Percentiles rank a stretch among this genome's conserved stretches.
These are phyloP conservation scores for Coniella vitis DNA, from an alignment of 2,329 filamentous ascomycete genomes.

Conservation along the genomic window DNA sequence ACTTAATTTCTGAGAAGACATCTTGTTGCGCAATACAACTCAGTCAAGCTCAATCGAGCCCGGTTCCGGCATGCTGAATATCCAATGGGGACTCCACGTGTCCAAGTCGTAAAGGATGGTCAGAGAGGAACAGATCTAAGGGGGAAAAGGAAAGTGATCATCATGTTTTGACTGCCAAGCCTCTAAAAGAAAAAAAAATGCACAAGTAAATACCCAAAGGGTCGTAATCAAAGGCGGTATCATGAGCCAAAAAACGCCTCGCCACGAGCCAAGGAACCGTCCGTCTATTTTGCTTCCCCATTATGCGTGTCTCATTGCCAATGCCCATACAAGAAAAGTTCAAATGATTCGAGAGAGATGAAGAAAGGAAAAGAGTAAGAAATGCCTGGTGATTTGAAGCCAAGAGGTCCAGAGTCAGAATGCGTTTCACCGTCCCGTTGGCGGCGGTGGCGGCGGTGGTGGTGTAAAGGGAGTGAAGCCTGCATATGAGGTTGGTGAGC, in stretches of 20 bases:
- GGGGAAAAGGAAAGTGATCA: conserved; percentile 1
- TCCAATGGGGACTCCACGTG: conserved; percentile 2
- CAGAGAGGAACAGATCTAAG: too few relatives aligned
- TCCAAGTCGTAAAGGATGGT: conserved; percentile 3
- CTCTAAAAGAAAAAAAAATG: background rate
- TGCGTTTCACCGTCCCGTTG: conserved; percentile 1
- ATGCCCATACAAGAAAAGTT: background rate
- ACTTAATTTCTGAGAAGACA: background rate
- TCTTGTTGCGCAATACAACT: background rate
- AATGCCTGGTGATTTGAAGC: background rate
- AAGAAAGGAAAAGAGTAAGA: background rate
- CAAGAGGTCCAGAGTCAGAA: too few relatives aligned
- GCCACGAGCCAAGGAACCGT: background rate
- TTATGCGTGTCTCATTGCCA: conserved; percentile 8
- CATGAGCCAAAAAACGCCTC: conserved; percentile 8
- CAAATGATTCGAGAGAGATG: background rate
- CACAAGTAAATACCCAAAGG: background rate
- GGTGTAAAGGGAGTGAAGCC: background rate
- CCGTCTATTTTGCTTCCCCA: conserved; percentile 12
- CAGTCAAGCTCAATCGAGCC: background rate
- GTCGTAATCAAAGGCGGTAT: background rate
- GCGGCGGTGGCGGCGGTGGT: too few relatives aligned
- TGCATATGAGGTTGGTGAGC: background rate
- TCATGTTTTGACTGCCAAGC: background rate
- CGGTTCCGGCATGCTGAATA: background rate